Evolutionary conservation across 1,284 basidiomycete species (phyloP).

Genomic region (Cystobasidium pallidum): DNA sequence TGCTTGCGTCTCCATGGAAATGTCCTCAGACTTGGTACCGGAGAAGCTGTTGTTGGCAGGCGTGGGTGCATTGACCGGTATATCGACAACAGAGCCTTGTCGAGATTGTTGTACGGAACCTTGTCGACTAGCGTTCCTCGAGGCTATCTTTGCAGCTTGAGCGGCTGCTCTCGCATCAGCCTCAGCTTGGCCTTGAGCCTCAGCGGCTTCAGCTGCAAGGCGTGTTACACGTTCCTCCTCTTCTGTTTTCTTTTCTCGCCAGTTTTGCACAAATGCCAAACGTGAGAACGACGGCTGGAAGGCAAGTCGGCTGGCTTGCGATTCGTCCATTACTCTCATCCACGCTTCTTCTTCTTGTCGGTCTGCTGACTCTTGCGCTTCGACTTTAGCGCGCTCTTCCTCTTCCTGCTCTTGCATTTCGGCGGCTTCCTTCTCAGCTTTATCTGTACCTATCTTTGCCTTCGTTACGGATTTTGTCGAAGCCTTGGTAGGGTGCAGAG

Average conservation of each 20-base stretch:
- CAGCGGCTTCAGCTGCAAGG: constrained; percentile 16
- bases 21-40: neutral
- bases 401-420: constrained; percentile 21
- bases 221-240: constrained; percentile 19
- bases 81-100: constrained; percentile 32
- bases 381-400: constrained; percentile 13
- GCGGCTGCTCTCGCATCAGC: constrained; percentile 21
- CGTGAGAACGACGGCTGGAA: constrained; percentile 49
- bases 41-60: constrained; percentile 10
- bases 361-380: constrained; percentile 20
- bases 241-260: constrained; percentile 49
- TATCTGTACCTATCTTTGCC: constrained; percentile 6
- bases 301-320: neutral
- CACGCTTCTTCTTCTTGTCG: constrained; percentile 21
- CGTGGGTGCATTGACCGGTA: constrained; percentile 31
- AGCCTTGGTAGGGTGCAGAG: constrained; percentile 2
- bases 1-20: constrained; percentile 7
- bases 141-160: constrained; percentile 13
- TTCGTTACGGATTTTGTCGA: neutral
- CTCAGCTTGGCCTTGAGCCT: constrained; percentile 12
- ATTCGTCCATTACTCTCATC: constrained; percentile 40
- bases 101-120: constrained; percentile 14
- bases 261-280: constrained; percentile 52
- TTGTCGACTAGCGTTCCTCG: constrained; percentile 23
- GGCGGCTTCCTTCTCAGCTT: constrained; percentile 9